Evolutionary conservation across 2,329 filamentous ascomycete species (phyloP), one percentile per base, ranked within the genome.

Genomic region (Aspergillus aculeatinus): DNA sequence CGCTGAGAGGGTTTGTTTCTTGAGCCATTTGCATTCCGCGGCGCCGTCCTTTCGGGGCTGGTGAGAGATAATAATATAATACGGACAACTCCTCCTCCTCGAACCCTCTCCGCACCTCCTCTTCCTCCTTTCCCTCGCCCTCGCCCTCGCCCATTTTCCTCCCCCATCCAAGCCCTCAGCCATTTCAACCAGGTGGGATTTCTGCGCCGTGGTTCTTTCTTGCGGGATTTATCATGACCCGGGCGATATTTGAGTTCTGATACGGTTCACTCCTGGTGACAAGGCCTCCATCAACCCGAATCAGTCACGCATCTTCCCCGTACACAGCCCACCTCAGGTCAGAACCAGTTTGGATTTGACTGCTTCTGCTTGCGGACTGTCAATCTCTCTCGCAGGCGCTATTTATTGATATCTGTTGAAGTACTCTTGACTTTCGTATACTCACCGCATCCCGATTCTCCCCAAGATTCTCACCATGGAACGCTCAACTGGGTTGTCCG

Each of bases 401-500:
- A 9, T 19, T 19, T 44, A 4, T 44, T 16, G 14, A 44, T 16
- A 5, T 27, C 21, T 39, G 33, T 54, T 48, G 23, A 51, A 58
- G 19, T 16, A 42, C 19, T 16, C 39, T 42, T 29, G 33, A 9
- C 42, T 42, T 47, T 48, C 7, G 48, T 21, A 56, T 58, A 14
- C 47, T 33, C 48, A 47, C 54, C 42, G 56, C 56, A 61, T 55
- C 16, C 16, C 39, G 39, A 55, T 51, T 58, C 25, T 35, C 47
- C 35, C 50, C 25, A 33, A 35, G 23, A 21, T 29, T 49, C 47
- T 54, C 52, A 60, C 39, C 50, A 76, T 75, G 73, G 68, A 71
- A 58, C 68, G 64, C 61, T 68, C 63, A 67, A 66, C 65, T 57
- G 65, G 54, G 54, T 64, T 65, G 54, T 65, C 67, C 62, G 65